A percentile compares a stretch with the other conserved stretches of the same genome.
Evolutionary conservation across 441 rosid species (phyloP).

Genomic region (Raphanus hybrid): DNA sequence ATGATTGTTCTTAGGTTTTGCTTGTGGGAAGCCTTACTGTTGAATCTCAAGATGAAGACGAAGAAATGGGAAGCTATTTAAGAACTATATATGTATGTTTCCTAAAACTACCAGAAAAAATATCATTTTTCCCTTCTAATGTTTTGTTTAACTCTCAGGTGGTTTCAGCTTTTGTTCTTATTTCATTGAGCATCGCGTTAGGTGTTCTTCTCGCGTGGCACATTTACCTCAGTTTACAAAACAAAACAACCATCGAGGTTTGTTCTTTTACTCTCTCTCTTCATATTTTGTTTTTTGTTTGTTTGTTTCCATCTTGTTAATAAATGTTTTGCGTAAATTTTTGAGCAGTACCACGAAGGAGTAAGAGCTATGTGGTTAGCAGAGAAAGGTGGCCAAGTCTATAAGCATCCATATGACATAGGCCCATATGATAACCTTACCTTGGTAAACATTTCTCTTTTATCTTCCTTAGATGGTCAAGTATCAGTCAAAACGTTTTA

Average conservation of each 20-base stretch:
- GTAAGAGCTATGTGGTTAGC: constrained; percentile 97
- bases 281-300: background rate
- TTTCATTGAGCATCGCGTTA: constrained; percentile 67
- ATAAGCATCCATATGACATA: constrained; percentile 87
- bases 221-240: constrained; percentile 76
- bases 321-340: background rate
- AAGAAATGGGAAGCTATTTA: constrained; percentile 61
- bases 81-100: constrained; percentile 70
- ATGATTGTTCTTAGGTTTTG: constrained; percentile 61
- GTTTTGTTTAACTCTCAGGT: constrained; percentile 53
- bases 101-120: constrained; percentile 18
- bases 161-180: constrained; percentile 68
- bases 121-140: constrained; percentile 5
- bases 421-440: constrained; percentile 76
- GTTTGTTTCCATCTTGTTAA: too few relatives aligned
- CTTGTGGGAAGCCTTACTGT: constrained; percentile 85
- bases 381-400: constrained; percentile 82
- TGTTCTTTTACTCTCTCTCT: background rate
- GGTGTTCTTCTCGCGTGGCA: constrained; percentile 89
- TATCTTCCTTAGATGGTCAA: constrained; percentile 14
- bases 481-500: background rate
- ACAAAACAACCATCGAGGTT: constrained; percentile 88
- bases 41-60: constrained; percentile 69
- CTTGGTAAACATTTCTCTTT: constrained; percentile 44
- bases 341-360: constrained; percentile 84